These are phyloP conservation scores for Iris pallida DNA, from an alignment of 116 monocot species.

Conservation along the genomic window DNA sequence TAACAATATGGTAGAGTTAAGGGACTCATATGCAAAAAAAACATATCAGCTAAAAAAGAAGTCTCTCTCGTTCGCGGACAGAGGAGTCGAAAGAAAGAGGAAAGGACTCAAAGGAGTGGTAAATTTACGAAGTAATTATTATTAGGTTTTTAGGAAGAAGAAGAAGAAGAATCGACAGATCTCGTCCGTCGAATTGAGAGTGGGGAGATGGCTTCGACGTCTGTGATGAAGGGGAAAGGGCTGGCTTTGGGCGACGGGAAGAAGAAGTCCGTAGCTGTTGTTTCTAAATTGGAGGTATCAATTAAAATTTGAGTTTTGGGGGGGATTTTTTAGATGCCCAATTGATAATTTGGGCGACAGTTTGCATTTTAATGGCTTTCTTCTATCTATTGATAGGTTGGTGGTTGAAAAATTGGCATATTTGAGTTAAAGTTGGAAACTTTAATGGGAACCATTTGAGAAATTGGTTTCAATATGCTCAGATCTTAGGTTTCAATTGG, in stretches of 20 bases:
- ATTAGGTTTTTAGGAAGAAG: not conserved
- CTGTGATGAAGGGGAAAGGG: constrained; percentile 19
- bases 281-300: constrained; percentile 24
- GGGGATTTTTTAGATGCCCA: not conserved
- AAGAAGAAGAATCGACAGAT: not conserved
- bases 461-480: too few species aligned
- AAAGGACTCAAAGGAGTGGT: not conserved
- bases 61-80: not conserved
- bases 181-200: constrained; percentile 8
- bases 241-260: constrained; percentile 10
- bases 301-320: not conserved
- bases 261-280: constrained; percentile 11
- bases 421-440: too few species aligned
- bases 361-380: too few species aligned
- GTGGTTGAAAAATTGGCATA: too few species aligned
- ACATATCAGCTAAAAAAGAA: too few species aligned
- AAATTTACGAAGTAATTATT: not conserved
- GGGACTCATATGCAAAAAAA: too few species aligned
- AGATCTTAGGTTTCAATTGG: too few species aligned
- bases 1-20: too few species aligned
- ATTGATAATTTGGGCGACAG: too few species aligned
- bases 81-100: not conserved
- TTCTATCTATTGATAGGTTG: too few species aligned
- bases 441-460: too few species aligned
- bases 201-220: constrained; percentile 18